These are phyloP conservation scores for Pythium apleroticum DNA, from an alignment of 352 stramenopile genomes.

Conservation along the genomic window DNA sequence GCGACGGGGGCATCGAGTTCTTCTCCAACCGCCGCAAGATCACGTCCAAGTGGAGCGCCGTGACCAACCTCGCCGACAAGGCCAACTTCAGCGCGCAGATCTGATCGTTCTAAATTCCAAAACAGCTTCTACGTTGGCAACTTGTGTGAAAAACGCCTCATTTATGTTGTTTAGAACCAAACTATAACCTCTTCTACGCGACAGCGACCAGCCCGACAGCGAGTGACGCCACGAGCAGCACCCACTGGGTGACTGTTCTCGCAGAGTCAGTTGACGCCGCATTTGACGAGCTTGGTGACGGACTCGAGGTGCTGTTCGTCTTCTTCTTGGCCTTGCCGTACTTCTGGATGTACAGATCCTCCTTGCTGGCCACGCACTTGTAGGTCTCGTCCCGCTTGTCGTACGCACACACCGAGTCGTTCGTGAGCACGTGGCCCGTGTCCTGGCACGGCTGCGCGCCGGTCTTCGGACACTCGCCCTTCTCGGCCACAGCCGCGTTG, in stretches of 20 bases:
- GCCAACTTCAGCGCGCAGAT: constrained; percentile 77
- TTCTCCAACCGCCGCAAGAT: constrained; percentile 98
- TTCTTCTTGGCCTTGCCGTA: constrained; percentile 49
- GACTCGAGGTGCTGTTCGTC: neutral
- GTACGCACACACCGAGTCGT: constrained; percentile 58
- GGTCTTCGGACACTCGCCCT: constrained; percentile 49
- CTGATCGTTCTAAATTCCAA: constrained; percentile 25
- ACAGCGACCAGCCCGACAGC: constrained; percentile 16
- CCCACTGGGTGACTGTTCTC: neutral
- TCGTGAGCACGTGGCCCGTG: constrained; percentile 56
- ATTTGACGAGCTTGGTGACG: neutral
- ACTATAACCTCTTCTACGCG: constrained; percentile 2
- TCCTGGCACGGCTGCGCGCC: constrained; percentile 58
- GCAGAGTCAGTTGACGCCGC: neutral
- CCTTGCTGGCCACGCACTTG: constrained; percentile 69
- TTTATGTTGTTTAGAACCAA: constrained; percentile 8
- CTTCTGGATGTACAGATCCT: constrained; percentile 62
- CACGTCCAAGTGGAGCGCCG: constrained; percentile 92
- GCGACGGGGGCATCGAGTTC: constrained; percentile 96
- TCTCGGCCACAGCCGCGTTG: constrained; percentile 48
- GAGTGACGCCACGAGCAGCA: constrained; percentile 13
- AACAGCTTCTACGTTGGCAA: neutral
- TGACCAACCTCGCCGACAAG: constrained; percentile 45
- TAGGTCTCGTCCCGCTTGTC: constrained; percentile 66
- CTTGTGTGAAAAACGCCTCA: neutral